These are phyloP conservation scores for Xylaria castorea DNA, from an alignment of 495 filamentous ascomycete species.

Conservation along the genomic window DNA sequence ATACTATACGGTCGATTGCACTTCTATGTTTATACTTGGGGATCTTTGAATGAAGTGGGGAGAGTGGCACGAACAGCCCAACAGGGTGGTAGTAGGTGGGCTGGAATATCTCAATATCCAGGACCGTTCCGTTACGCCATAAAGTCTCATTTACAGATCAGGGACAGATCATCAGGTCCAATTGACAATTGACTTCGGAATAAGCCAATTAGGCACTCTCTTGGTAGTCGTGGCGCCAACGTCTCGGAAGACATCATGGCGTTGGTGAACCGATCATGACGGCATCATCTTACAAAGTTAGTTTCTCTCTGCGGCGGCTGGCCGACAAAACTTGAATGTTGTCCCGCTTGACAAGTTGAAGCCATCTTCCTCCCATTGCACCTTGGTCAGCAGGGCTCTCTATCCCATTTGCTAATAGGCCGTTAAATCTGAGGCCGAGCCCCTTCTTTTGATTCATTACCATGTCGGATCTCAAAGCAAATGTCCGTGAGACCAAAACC, in stretches of 20 bases:
- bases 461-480: slow-evolving; percentile 69
- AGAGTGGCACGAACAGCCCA: too few relatives aligned
- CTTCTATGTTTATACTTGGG: too few relatives aligned
- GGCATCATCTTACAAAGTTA: slow-evolving; percentile 8
- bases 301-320: background rate
- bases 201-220: background rate
- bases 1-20: background rate
- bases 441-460: slow-evolving; percentile 24
- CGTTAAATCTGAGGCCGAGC: background rate
- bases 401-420: background rate
- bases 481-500: slow-evolving; percentile 58
- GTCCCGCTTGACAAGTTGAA: background rate
- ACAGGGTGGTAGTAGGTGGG: too few relatives aligned
- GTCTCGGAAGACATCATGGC: background rate
- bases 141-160: background rate
- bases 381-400: background rate
- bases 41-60: too few relatives aligned
- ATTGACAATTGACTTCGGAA: background rate
- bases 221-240: background rate
- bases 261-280: slow-evolving; percentile 18
- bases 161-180: too few relatives aligned
- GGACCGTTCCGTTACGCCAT: background rate
- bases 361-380: background rate
- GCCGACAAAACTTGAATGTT: background rate
- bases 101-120: background rate